Evolutionary conservation across 2,329 filamentous ascomycete species (phyloP), one percentile per base, ranked within the genome.

Genomic region (Venturiaceae sp.): DNA sequence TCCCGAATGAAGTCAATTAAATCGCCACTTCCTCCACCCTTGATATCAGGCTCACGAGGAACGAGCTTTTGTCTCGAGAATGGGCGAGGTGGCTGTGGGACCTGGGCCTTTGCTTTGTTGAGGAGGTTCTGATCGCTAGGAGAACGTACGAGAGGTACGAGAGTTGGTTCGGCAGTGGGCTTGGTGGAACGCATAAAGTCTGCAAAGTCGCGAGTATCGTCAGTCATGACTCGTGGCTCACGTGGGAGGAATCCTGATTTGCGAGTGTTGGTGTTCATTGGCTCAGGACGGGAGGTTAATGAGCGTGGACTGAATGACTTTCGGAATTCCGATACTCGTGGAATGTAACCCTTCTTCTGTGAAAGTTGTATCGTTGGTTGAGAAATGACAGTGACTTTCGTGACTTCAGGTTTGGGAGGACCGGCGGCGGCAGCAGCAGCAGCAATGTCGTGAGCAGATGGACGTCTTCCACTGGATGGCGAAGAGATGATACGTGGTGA

Each of bases 1-100:
- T 90, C 86, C 50, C 92, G 86, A 63, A 99, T 95, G 70, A 99
- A 97, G 69, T 97, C 92, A 63, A 96, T 96, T 60, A 99, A 76
- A 61, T 96, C 94, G 13, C 89, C 88, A 59, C 86, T 95, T 63
- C 86, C 85, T 55, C 83, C 83, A 55, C 75, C 76, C 54, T 84
- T 80, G 16, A 84, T 80, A 44, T 80, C 78, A 37, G 89, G 83
- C 61, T 90, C 85, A 53, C 90, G 87, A 60, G 92, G 69, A 54
- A 73, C 70, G 66, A 74, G 71, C 55, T 70, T 69, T 14, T 66
- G 44, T 28, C 68, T 68, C 13, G 66, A 60, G 57, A 62, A 68
- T 2, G 52, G 0, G 14, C 53, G 58, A 28, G 53, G 52, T 28
- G 36, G 54, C 21, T 56, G 52, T 9, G 19, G 5, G 23, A 36